phyloP scores from a whole-genome alignment of 768 basidiomycete genomes.

The Wakefieldia striispora region DNA sequence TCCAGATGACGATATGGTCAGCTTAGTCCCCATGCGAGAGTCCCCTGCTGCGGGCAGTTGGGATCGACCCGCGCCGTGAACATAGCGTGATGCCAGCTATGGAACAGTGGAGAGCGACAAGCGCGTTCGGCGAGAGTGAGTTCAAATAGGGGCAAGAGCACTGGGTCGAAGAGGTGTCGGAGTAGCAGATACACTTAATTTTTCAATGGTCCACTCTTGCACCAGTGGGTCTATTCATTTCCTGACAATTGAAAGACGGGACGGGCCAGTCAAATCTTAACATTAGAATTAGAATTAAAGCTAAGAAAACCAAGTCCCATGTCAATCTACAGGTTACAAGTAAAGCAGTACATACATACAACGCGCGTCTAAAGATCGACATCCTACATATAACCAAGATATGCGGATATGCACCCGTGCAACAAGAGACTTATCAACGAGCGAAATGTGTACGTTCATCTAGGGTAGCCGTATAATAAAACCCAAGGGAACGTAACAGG shows the following conservation, averaged over 20 bases:
- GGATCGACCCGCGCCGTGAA: constrained; percentile 37
- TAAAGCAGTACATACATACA: constrained; percentile 10
- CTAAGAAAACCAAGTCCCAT: background rate
- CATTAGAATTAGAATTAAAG: background rate
- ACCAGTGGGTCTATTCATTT: too few relatives aligned
- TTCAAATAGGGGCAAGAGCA: constrained; percentile 39
- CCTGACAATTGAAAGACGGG: too few relatives aligned
- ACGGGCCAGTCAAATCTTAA: too few relatives aligned
- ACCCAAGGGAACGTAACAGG: background rate
- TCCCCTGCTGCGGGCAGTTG: constrained; percentile 46
- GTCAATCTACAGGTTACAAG: constrained; percentile 25
- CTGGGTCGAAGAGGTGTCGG: too few relatives aligned
- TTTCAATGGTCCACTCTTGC: too few relatives aligned
- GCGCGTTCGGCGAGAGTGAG: constrained; percentile 50
- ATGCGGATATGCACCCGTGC: constrained; percentile 10
- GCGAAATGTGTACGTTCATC: background rate
- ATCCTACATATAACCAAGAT: constrained; percentile 7
- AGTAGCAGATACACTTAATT: too few relatives aligned
- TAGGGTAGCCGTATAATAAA: background rate
- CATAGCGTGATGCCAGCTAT: constrained; percentile 49
- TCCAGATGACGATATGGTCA: constrained; percentile 50
- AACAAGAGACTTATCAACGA: constrained; percentile 4
- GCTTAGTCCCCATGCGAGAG: constrained; percentile 47
- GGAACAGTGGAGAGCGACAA: constrained; percentile 51
- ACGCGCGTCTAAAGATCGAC: constrained; percentile 3